Conservation (phyloP, 306 rosid genomes). For the Cicer yamashitae region DNA sequence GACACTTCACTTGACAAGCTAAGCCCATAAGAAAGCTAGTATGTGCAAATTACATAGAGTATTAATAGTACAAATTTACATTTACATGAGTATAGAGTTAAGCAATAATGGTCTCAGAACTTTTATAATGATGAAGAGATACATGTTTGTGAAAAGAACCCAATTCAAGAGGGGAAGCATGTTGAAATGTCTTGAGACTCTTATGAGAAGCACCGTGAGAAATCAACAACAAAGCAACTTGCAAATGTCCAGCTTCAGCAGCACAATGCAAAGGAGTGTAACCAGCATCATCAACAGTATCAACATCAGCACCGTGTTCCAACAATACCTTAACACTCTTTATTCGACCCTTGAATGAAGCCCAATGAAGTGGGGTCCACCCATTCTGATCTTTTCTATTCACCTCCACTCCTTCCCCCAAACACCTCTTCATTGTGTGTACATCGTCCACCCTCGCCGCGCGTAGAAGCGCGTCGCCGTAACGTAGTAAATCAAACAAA, state of each 20-base stretch:
- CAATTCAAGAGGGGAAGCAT: slow-evolving; percentile 34
- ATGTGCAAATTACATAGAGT: background rate
- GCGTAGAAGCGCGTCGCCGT: slow-evolving; percentile 61
- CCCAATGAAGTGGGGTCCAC: slow-evolving; percentile 89
- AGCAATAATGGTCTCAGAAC: background rate
- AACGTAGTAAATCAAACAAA: slow-evolving; percentile 56
- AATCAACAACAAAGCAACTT: slow-evolving; percentile 60
- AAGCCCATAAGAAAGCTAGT: background rate
- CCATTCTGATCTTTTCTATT: slow-evolving; percentile 79
- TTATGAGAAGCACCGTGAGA: slow-evolving; percentile 59
- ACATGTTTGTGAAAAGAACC: slow-evolving; percentile 30
- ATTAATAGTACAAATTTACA: background rate
- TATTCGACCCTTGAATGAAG: slow-evolving; percentile 78
- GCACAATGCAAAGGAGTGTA: slow-evolving; percentile 78
- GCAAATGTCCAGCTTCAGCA: slow-evolving; percentile 70
- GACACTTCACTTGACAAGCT: background rate
- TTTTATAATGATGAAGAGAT: slow-evolving; percentile 15
- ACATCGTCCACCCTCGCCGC: slow-evolving; percentile 71
- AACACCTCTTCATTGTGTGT: slow-evolving; percentile 57
- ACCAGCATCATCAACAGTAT: slow-evolving; percentile 66
- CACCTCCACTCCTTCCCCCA: slow-evolving; percentile 67
- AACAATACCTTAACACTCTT: slow-evolving; percentile 71
- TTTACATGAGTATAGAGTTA: background rate
- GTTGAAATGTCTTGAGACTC: slow-evolving; percentile 44
- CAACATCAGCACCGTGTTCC: slow-evolving; percentile 69